phyloP scores from a whole-genome alignment of 768 basidiomycete species.

The Xerocomellus amylosporus region DNA sequence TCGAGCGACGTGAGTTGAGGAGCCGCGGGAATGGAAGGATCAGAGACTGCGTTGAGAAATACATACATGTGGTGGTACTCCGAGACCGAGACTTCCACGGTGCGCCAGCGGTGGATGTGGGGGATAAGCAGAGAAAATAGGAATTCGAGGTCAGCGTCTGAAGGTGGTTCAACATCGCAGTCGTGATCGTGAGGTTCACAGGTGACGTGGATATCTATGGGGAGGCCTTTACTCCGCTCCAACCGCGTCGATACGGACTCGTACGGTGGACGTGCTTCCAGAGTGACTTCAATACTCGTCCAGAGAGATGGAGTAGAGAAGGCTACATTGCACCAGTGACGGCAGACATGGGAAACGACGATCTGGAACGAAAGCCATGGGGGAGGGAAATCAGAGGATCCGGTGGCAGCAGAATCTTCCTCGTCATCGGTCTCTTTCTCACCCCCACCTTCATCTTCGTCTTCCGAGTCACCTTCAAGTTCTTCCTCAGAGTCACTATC shows the following conservation, averaged over 20 bases:
- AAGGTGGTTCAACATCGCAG: conserved; percentile 7
- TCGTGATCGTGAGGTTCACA: conserved; percentile 33
- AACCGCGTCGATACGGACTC: conserved; percentile 46
- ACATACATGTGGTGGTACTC: conserved; percentile 47
- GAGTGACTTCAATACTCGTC: conserved; percentile 39
- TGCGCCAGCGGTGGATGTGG: conserved; percentile 52
- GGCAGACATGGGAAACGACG: conserved; percentile 38
- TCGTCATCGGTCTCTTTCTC: neutral
- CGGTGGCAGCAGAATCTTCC: neutral
- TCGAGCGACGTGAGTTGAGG: conserved; percentile 51
- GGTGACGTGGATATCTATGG: conserved; percentile 53
- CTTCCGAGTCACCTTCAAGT: conserved; percentile 29
- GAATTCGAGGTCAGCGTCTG: conserved; percentile 19
- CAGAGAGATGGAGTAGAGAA: conserved; percentile 55
- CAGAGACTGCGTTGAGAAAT: conserved; percentile 42
- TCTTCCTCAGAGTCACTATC: conserved; percentile 1
- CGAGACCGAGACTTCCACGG: conserved; percentile 45
- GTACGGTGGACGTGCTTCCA: conserved; percentile 37
- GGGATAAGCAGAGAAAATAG: conserved; percentile 45
- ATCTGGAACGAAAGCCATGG: conserved; percentile 42
- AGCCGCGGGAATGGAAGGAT: conserved; percentile 41
- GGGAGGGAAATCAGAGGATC: neutral
- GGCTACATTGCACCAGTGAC: conserved; percentile 54
- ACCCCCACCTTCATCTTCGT: conserved; percentile 5
- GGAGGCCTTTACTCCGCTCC: conserved; percentile 51